Base-by-base conservation (phyloP, 352 stramenopile genomes). In the Globisporangium barbulae region DNA sequence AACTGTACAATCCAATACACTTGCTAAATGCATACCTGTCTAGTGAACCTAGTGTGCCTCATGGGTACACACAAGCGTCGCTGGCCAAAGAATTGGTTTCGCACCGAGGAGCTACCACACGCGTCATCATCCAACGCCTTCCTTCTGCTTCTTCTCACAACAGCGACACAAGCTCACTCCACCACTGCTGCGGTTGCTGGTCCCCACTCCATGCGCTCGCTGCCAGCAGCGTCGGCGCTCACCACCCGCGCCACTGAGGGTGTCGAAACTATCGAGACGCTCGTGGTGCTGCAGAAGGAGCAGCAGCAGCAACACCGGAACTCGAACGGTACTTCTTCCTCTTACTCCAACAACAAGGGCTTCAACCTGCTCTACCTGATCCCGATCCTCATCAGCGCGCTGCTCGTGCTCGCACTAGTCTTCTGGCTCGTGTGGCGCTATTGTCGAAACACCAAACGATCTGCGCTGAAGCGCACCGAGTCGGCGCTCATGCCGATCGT, bases 331-430 rank as follows among this genome's bases (percentile, higher is more conserved):
- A 44, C 37, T 5, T 42, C 37, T 17, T 42, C 37, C 3, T 8
- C 37, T 47, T 37, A 45, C 55, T 57, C 28, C 39, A 35, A 15
- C 39, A 25, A 13, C n/a, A 45, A 59, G 5, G 33, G 62, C 42
- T 80, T 80, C 61, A 59, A 80, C 45, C 28, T 76, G 42, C 48
- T 75, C 41, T 73, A 74, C 30, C 61, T 80, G 7, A 69, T 78
- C 63, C 65, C 68, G 45, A 76, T 78, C 59, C 21, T 76, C 35
- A 49, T 58, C 0, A 64, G 33, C 0, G 59, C 64, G 2, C 17
- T 67, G 2, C 35, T 78, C 5, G 39, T 75, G 2, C 0, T 69
- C 2, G 19, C 61, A 15, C 17, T 69, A 15, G 35, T 68, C 0
- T 37, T 53, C 1, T 75, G 56, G 45, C 28, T 73, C 37, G 12